A percentile compares a stretch with the other conserved stretches of the same genome.
Conservation (phyloP, 345 rosid species). For the Populus nigra region DNA sequence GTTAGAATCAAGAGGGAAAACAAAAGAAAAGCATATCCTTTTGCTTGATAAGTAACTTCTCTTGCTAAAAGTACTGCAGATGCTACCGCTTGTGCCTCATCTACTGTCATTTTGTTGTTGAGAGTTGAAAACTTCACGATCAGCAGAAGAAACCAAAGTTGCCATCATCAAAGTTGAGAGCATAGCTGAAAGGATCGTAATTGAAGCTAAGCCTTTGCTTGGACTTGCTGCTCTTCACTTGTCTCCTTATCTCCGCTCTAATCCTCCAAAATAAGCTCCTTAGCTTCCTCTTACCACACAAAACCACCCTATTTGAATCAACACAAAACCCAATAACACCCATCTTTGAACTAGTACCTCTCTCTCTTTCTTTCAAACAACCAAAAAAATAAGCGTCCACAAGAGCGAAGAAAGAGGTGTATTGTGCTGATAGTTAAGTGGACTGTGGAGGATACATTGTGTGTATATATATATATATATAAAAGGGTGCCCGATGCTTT, state of each 20-base stretch:
- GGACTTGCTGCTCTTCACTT: slow-evolving; percentile 33
- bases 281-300: slow-evolving; percentile 50
- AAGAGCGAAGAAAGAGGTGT: background rate
- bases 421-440: no score
- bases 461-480: no score
- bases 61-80: no score
- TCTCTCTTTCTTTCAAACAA: background rate
- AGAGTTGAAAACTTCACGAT: background rate
- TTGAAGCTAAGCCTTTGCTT: slow-evolving; percentile 51
- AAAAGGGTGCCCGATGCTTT: no score
- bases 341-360: slow-evolving; percentile 5
- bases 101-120: background rate
- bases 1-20: no score
- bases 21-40: no score
- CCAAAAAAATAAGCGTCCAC: background rate
- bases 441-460: no score
- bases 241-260: slow-evolving; percentile 50
- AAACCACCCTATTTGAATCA: slow-evolving; percentile 30
- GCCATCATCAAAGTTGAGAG: slow-evolving; percentile 79
- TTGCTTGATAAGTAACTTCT: no score
- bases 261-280: slow-evolving; percentile 61
- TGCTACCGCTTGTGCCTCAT: background rate
- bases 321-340: slow-evolving; percentile 28
- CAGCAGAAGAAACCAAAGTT: slow-evolving; percentile 62
- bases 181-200: slow-evolving; percentile 71